These are phyloP conservation scores for Parathielavia appendiculata DNA, from an alignment of 495 filamentous ascomycete species.

Conservation along the genomic window DNA sequence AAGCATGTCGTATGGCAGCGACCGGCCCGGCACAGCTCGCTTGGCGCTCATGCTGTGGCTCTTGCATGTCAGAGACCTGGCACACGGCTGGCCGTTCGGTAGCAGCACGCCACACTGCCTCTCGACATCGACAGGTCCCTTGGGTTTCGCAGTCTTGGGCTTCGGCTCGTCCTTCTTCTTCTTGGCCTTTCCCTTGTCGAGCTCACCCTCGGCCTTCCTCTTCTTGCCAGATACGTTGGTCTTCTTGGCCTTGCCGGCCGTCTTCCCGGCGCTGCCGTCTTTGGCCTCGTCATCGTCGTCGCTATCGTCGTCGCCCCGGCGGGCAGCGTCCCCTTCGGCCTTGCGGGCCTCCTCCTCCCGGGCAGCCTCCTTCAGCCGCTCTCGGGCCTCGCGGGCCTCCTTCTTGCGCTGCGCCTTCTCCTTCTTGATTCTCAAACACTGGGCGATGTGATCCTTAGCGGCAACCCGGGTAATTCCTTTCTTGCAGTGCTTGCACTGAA, in stretches of 20 bases:
- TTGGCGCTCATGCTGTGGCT: slow-evolving; percentile 96
- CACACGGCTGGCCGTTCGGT: slow-evolving; percentile 77
- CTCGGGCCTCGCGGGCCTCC: slow-evolving; percentile 68
- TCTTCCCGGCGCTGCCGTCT: slow-evolving; percentile 43
- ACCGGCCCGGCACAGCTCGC: slow-evolving; percentile 80
- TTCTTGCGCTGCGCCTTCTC: slow-evolving; percentile 74
- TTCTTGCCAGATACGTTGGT: slow-evolving; percentile 64
- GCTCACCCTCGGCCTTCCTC: slow-evolving; percentile 79
- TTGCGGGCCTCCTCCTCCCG: slow-evolving; percentile 54
- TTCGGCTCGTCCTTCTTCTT: slow-evolving; percentile 98
- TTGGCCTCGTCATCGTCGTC: slow-evolving; percentile 48
- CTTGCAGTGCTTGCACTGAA: slow-evolving; percentile 81
- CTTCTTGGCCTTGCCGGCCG: slow-evolving; percentile 69
- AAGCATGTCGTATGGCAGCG: slow-evolving; percentile 90
- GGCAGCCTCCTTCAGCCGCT: slow-evolving; percentile 56
- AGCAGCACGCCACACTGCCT: slow-evolving; percentile 91
- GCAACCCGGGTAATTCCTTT: slow-evolving; percentile 60
- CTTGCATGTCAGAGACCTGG: slow-evolving; percentile 91
- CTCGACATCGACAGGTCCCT: slow-evolving; percentile 94
- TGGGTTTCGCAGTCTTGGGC: slow-evolving; percentile 78
- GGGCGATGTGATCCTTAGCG: slow-evolving; percentile 59
- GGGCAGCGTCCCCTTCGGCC: slow-evolving; percentile 53
- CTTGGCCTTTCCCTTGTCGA: slow-evolving; percentile 71
- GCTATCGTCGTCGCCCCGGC: slow-evolving; percentile 65
- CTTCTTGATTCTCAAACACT: slow-evolving; percentile 68